Conservation (phyloP, 176 grass and related monocot genomes). For the Panicum miliaceum region DNA sequence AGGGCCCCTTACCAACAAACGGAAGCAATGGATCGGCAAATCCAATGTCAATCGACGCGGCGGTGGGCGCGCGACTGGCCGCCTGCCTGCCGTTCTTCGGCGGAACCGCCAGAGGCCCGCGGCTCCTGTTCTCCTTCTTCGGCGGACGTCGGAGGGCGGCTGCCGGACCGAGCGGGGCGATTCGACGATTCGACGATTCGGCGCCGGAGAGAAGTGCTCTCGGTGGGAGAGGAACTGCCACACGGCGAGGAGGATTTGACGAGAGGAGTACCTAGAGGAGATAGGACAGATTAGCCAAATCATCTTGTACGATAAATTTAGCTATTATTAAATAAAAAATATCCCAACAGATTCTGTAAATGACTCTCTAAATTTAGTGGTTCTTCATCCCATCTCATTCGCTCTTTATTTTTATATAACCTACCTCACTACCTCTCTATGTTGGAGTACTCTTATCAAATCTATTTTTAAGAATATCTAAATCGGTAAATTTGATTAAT, state of each 20-base stretch:
- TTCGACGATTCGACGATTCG: not conserved
- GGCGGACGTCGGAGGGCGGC: not conserved
- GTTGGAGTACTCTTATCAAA: too few species aligned
- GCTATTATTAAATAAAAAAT: too few species aligned
- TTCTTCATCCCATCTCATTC: too few species aligned
- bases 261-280: too few species aligned
- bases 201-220: not conserved
- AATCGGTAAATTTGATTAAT: too few species aligned
- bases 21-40: not conserved
- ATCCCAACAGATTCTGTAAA: too few species aligned
- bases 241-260: conserved; percentile 32
- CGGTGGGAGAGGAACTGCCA: not conserved
- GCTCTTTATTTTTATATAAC: too few species aligned
- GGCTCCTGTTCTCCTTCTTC: not conserved
- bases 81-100: not conserved
- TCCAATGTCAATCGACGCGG: not conserved
- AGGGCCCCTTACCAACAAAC: not conserved
- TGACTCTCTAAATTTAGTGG: too few species aligned
- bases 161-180: not conserved
- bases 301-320: too few species aligned
- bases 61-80: not conserved
- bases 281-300: too few species aligned
- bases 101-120: conserved; percentile 5
- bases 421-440: too few species aligned
- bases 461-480: too few species aligned